Base-by-base conservation (phyloP, 768 basidiomycete genomes). In the Rhizopogon sp. region DNA sequence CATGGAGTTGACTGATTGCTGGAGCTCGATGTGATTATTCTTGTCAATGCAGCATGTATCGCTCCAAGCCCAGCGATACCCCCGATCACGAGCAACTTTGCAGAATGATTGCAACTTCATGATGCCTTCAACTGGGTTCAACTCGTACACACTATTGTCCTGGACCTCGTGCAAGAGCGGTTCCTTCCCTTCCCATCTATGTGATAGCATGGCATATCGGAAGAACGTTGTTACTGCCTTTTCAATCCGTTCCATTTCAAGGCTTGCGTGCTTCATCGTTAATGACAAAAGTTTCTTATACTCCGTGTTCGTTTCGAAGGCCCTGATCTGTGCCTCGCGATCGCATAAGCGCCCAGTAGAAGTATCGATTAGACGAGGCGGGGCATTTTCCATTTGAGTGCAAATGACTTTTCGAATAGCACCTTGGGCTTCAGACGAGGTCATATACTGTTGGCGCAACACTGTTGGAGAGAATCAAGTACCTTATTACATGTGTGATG, bases 1-100 rank as follows among this genome's bases (percentile, higher is more conserved):
- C 59, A 60, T 60, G n/a, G 56, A 58, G 11, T 42, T 29, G 13
- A 60, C 20, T 17, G 59, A 54, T 28, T 60, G 49, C 6, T 47
- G 41, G n/a, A 60, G 47, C 17, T 60, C 59, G 4, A 56, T 16
- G n/a, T 51, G 47, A 22, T 52, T 52, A 35, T 17, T 28, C 45
- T 60, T 37, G 47, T 60, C 50, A 16, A 58, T 55, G 37, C 57
- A 60, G 6, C 37, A 40, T 8, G 57, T 53, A 16, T 57, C 56
- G 5, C 28, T 22, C 58, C 55, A 58, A 39, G 46, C 57, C 14
- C 43, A 51, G 10, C 33, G 20, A 47, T 29, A 43, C 17, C 49
- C 35, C 35, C 14, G 14, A 6, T 35, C 33, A 7, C 39, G 49
- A 22, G 35, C 49, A 39, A 20, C 13, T 28, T 39, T 28, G 17